Evolutionary conservation across 371 early-diverging fungal genomes (phyloP).

Genomic region (Furculomyces boomerangus): DNA sequence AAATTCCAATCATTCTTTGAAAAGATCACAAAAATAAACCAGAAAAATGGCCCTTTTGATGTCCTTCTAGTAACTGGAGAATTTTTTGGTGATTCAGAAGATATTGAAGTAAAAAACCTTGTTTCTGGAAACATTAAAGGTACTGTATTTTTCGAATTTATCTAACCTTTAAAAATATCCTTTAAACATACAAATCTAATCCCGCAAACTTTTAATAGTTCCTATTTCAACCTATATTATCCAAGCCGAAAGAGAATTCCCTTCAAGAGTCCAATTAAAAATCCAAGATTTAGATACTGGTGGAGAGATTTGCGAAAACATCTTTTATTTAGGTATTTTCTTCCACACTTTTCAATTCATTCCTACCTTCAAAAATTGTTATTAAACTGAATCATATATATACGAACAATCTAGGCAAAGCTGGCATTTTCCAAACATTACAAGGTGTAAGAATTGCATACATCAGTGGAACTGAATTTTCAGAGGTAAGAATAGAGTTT

Average conservation of each 20-base stretch:
- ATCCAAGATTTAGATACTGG: constrained; percentile 26
- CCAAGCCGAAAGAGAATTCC: constrained; percentile 37
- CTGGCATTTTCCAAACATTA: constrained; percentile 46
- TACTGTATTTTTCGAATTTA: constrained; percentile 21
- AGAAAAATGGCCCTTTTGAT: constrained; percentile 73
- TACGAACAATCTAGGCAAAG: constrained; percentile 45
- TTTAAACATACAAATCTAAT: not conserved
- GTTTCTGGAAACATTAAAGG: constrained; percentile 17
- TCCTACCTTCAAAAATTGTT: not conserved
- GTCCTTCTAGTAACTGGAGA: constrained; percentile 59
- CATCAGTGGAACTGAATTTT: constrained; percentile 34
- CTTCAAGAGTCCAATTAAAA: constrained; percentile 29
- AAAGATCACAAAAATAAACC: constrained; percentile 50
- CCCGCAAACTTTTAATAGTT: constrained; percentile 24
- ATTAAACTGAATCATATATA: constrained; percentile 8
- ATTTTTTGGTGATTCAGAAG: constrained; percentile 38
- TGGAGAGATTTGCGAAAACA: constrained; percentile 59
- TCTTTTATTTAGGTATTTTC: constrained; percentile 52
- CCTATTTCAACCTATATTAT: constrained; percentile 64
- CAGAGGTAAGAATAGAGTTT: not conserved
- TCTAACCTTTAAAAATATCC: not conserved
- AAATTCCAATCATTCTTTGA: constrained; percentile 36
- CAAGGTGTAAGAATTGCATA: constrained; percentile 58
- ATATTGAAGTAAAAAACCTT: constrained; percentile 6
- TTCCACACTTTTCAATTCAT: constrained; percentile 3